A percentile compares a stretch with the other conserved stretches of the same genome.
Evolutionary conservation across 75 land plant genomes (phyloP).

Genomic region (Ceratopteris richardii): DNA sequence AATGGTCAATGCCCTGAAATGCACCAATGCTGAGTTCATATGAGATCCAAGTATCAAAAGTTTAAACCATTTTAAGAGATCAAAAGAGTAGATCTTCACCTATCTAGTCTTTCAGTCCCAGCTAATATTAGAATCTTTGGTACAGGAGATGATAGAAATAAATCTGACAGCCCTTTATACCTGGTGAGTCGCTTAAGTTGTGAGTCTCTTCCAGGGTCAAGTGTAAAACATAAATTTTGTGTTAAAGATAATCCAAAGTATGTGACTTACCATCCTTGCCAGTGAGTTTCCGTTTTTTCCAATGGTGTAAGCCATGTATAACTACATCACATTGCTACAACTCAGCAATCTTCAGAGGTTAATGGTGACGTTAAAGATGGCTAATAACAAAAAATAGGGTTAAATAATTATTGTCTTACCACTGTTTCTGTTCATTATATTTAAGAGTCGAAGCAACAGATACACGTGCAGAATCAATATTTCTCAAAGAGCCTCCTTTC

Average conservation of each 20-base stretch:
- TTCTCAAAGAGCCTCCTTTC: slow-evolving; percentile 80
- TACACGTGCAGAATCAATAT: slow-evolving; percentile 86
- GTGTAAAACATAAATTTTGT: not conserved
- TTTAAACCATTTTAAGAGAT: too few species aligned
- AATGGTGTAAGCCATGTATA: slow-evolving; percentile 73
- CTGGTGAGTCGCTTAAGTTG: slow-evolving; percentile 23
- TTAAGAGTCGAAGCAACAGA: slow-evolving; percentile 81
- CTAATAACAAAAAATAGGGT: not conserved
- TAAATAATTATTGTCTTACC: slow-evolving; percentile 56
- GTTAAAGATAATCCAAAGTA: too few species aligned
- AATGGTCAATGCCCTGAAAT: slow-evolving; percentile 70
- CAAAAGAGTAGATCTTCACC: slow-evolving; percentile 28
- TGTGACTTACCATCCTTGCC: slow-evolving; percentile 86
- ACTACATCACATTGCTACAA: slow-evolving; percentile 30
- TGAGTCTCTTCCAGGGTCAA: not conserved
- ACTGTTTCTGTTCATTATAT: slow-evolving; percentile 60
- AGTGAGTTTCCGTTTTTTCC: slow-evolving; percentile 73
- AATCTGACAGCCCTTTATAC: slow-evolving; percentile 97
- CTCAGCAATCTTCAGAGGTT: not conserved
- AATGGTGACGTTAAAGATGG: not conserved
- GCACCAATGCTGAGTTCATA: too few species aligned
- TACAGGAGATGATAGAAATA: slow-evolving; percentile 75
- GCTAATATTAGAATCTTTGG: slow-evolving; percentile 83
- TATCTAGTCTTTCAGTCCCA: slow-evolving; percentile 95
- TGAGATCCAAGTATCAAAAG: too few species aligned